phyloP scores from a whole-genome alignment of 768 basidiomycete genomes.

The Boletus coccyginus region DNA sequence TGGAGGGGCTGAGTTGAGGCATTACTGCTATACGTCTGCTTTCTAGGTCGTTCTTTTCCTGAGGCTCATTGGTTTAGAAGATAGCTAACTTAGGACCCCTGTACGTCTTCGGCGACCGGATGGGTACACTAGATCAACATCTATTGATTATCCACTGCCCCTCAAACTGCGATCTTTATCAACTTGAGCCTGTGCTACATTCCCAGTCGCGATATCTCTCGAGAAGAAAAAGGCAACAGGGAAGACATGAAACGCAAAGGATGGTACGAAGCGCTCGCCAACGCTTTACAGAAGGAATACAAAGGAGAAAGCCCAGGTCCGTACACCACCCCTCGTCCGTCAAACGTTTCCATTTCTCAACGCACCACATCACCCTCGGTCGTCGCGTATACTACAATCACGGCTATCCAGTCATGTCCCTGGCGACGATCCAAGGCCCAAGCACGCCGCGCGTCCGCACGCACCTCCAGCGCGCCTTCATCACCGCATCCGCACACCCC shows the following conservation, averaged over 20 bases:
- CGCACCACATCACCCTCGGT: too few species aligned
- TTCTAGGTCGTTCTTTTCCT: not conserved
- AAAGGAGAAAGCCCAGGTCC: constrained; percentile 38
- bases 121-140: too few species aligned
- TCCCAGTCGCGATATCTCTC: not conserved
- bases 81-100: too few species aligned
- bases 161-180: not conserved
- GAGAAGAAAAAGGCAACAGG: too few species aligned
- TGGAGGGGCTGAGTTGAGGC: constrained; percentile 33
- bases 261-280: constrained; percentile 48
- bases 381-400: not conserved
- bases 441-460: constrained; percentile 61
- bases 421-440: constrained; percentile 34
- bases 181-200: too few species aligned
- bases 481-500: constrained; percentile 42
- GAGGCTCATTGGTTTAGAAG: not conserved
- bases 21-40: not conserved
- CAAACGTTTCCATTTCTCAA: not conserved
- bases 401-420: constrained; percentile 48
- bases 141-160: too few species aligned
- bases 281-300: constrained; percentile 35
- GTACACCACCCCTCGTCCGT: not conserved
- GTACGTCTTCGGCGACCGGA: too few species aligned
- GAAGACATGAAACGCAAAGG: constrained; percentile 24
- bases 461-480: constrained; percentile 57